Conservation (phyloP, 1,284 basidiomycete species). For the Papiliotrema terrestris region DNA sequence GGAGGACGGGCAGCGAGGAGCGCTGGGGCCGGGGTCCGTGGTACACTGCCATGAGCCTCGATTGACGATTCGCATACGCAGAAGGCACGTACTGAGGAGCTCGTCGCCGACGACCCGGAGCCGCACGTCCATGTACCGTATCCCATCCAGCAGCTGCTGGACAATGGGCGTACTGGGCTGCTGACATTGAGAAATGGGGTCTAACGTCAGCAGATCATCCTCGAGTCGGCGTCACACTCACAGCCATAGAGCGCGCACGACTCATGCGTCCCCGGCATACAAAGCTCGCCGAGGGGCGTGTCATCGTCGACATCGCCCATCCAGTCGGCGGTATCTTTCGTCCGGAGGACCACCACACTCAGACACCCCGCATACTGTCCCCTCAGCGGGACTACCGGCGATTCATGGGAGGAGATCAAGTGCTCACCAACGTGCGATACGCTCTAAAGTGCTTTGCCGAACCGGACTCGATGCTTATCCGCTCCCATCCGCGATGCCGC, state of each 20-base stretch:
- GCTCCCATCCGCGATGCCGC: too few species aligned
- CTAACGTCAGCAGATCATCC: neutral
- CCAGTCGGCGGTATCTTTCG: slow-evolving; percentile 15
- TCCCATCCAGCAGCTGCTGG: slow-evolving; percentile 53
- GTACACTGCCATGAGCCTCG: slow-evolving; percentile 54
- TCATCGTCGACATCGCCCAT: slow-evolving; percentile 57
- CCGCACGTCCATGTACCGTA: slow-evolving; percentile 76
- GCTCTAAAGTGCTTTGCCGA: too few species aligned
- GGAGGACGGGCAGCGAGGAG: slow-evolving; percentile 63
- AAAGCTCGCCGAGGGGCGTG: slow-evolving; percentile 63
- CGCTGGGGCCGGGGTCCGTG: slow-evolving; percentile 72
- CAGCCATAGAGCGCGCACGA: slow-evolving; percentile 35
- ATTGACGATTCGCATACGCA: neutral
- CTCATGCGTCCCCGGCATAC: slow-evolving; percentile 63
- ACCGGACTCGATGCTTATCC: too few species aligned
- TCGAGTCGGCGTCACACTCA: slow-evolving; percentile 51
- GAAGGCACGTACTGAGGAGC: slow-evolving; percentile 33
- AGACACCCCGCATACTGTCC: neutral
- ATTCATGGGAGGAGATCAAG: too few species aligned
- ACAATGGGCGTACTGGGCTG: slow-evolving; percentile 32
- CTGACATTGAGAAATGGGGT: slow-evolving; percentile 47
- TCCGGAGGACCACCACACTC: neutral
- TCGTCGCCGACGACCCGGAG: slow-evolving; percentile 63
- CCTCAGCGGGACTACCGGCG: too few species aligned
- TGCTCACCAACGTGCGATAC: too few species aligned